A percentile compares a stretch with the other conserved stretches of the same genome.
Conservation (phyloP, 768 basidiomycete genomes). For the Inosperma sp. region DNA sequence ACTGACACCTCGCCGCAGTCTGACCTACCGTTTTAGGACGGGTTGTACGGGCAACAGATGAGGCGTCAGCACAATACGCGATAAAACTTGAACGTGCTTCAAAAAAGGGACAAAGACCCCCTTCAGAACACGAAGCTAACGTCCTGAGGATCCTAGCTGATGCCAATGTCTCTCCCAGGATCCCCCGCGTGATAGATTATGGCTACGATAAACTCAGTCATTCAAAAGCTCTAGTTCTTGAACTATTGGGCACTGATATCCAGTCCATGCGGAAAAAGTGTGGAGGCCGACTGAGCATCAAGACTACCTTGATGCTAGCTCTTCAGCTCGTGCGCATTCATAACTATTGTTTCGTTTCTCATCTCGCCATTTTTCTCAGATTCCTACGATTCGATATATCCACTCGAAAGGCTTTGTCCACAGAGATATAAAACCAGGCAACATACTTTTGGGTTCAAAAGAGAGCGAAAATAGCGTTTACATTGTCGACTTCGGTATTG, state of each 20-base stretch:
- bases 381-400: conserved; percentile 5
- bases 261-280: conserved; percentile 6
- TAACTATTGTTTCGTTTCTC: neutral
- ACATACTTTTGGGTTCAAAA: conserved; percentile 4
- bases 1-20: neutral
- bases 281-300: conserved; percentile 2
- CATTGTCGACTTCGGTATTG: conserved; percentile 5
- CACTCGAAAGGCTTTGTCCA: conserved; percentile 4
- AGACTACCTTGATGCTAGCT: conserved; percentile 8
- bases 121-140: neutral
- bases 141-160: conserved; percentile 5
- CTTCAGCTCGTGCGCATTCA: conserved; percentile 6
- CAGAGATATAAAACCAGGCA: conserved; percentile 7
- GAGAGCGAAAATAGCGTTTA: neutral
- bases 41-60: conserved; percentile 2
- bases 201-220: conserved; percentile 6
- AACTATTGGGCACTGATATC: conserved; percentile 1
- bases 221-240: conserved; percentile 8
- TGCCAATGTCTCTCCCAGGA: conserved; percentile 1
- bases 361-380: neutral
- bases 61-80: conserved; percentile 19
- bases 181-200: conserved; percentile 5
- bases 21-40: neutral
- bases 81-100: conserved; percentile 20
- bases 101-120: neutral